Evolutionary conservation across 352 stramenopile species (phyloP).

Genomic region (Globisporangium spinosum): DNA sequence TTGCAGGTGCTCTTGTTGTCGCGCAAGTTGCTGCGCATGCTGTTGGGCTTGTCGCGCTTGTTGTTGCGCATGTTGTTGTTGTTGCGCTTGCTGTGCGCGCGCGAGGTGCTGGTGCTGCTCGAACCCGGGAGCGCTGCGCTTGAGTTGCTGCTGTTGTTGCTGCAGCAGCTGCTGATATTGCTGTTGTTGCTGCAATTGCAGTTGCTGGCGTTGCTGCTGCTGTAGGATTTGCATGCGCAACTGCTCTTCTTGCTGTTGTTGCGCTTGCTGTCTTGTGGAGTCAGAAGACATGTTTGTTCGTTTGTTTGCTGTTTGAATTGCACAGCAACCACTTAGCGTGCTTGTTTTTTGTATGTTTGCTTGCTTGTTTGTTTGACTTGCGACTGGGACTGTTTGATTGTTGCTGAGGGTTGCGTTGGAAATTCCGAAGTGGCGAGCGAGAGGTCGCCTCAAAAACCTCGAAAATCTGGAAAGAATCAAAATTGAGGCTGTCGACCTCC

Average conservation of each 20-base stretch:
- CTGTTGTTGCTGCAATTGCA: constrained; percentile 1
- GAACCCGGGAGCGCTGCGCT: neutral
- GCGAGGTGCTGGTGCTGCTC: neutral
- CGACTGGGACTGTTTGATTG: neutral
- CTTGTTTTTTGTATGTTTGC: neutral
- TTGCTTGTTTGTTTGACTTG: neutral
- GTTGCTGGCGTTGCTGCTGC: constrained; percentile 4
- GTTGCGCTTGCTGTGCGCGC: neutral
- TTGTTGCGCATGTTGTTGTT: neutral
- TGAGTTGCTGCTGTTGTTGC: neutral
- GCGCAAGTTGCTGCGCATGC: neutral
- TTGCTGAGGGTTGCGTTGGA: neutral
- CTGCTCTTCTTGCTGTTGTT: neutral
- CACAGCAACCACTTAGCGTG: neutral
- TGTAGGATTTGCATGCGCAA: constrained; percentile 1
- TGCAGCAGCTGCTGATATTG: constrained; percentile 1
- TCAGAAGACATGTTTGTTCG: neutral
- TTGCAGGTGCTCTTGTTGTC: neutral
- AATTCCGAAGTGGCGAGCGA: neutral
- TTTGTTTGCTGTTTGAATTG: neutral
- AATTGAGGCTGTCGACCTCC: no score
- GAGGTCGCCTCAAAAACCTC: neutral
- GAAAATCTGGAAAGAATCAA: no score
- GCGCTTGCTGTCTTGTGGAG: neutral
- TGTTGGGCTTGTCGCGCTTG: neutral